phyloP scores from a whole-genome alignment of 306 rosid genomes.

The Erythrophleum fordii region DNA sequence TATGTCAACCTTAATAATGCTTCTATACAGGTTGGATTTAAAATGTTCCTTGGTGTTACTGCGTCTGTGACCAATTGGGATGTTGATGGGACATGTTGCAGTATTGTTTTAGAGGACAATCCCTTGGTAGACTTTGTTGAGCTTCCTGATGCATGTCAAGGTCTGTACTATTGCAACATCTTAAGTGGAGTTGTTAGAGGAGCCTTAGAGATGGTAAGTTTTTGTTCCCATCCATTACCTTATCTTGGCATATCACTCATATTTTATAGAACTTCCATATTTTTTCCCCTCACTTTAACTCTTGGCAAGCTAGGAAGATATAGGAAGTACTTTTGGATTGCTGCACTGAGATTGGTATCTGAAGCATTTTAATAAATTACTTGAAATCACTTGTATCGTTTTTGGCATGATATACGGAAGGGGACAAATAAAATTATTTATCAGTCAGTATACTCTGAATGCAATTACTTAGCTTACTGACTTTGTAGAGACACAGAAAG shows the following conservation, averaged over 20 bases:
- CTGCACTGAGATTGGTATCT: neutral
- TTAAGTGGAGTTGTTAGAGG: conserved; percentile 95
- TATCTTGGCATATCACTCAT: conserved; percentile 8
- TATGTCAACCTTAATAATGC: conserved; percentile 18
- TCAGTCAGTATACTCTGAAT: neutral
- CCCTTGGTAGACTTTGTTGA: conserved; percentile 96
- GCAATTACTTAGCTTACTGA: neutral
- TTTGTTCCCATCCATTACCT: conserved; percentile 15
- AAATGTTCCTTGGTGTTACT: conserved; percentile 93
- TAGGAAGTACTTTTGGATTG: neutral
- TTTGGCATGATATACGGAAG: conserved; percentile 5
- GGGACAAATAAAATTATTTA: conserved; percentile 5
- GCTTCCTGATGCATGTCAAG: conserved; percentile 93
- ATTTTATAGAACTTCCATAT: neutral
- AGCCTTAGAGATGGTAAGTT: conserved; percentile 95
- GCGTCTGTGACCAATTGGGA: conserved; percentile 96
- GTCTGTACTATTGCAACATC: conserved; percentile 91
- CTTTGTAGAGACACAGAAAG: neutral
- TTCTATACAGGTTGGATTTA: conserved; percentile 80
- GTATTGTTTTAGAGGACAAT: conserved; percentile 92
- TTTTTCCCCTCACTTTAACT: neutral
- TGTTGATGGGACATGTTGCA: conserved; percentile 92
- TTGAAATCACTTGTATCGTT: neutral
- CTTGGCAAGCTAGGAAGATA: conserved; percentile 17
- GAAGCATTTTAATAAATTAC: conserved; percentile 17